These are phyloP conservation scores for Serendipita vermifera DNA, from an alignment of 768 basidiomycete genomes.

Conservation along the genomic window DNA sequence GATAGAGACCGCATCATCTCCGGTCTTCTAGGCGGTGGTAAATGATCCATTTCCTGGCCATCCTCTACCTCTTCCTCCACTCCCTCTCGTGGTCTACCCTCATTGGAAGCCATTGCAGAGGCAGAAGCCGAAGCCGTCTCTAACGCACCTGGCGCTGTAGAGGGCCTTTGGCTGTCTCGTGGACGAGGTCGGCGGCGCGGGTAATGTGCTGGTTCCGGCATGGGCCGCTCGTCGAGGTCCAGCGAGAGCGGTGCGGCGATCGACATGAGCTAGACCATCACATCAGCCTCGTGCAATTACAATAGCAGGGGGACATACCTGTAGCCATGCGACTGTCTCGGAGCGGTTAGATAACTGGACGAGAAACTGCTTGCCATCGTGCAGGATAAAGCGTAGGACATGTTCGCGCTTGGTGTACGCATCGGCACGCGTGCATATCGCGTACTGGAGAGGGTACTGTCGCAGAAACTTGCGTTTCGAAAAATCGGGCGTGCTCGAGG, in stretches of 20 bases:
- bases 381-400: background rate
- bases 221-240: conserved; percentile 4
- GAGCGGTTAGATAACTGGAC: background rate
- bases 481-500: background rate
- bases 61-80: background rate
- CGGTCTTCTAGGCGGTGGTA: background rate
- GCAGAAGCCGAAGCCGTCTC: background rate
- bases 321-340: background rate
- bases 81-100: background rate
- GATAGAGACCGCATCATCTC: background rate
- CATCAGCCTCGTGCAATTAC: background rate
- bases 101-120: background rate
- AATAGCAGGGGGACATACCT: background rate
- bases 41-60: background rate
- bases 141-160: background rate
- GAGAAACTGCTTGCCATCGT: conserved; percentile 9
- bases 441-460: background rate
- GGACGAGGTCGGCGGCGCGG: background rate
- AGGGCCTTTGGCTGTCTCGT: background rate
- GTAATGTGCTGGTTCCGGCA: background rate
- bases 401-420: background rate
- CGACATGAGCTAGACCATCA: background rate
- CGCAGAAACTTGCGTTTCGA: background rate
- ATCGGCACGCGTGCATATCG: background rate
- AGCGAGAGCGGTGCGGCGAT: conserved; percentile 1